Base-by-base conservation (phyloP, 2,329 filamentous ascomycete species). In the Venturia effusa region DNA sequence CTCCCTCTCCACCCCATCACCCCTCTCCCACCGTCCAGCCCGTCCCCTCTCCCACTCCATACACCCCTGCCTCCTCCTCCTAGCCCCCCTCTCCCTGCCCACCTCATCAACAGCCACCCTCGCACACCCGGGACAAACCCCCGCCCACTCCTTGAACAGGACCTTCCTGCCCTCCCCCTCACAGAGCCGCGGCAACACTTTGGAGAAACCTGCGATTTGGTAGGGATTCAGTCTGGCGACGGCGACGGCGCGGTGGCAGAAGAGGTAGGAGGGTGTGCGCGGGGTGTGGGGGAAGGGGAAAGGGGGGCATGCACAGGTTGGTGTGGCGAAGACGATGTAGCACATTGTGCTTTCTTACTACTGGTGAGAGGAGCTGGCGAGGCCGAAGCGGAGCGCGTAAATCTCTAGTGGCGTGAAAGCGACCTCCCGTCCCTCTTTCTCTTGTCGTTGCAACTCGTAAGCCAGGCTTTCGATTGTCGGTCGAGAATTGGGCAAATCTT, bases 241-340 rank as follows among this genome's bases (percentile, higher is more conserved):
- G 15, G 59, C 37, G 40, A 40, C 11, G 61, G 45, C 61, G 40
- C 43, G 41, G 41, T 37, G 41, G 45, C 61, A 62, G 45, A 54
- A 39, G 45, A 30, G 7, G 41, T 45, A 45, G 24, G 37, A 62
- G 24, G 61, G 30, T 5, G 51, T 34, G 13, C 15, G 10, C 6
- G 51, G 51, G 1, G 51, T 57, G 30, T 57, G 41, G 61, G 39
- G 41, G 11, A 54, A 24, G n/a, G 61, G 61, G 48, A 57, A 63
- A 32, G 61, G 61, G 3, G 61, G 32, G 43, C 61, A 63, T 13
- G 32, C 2, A 59, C 61, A 63, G 30, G 45, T 59, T 22, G 61
- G 61, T 15, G 19, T 34, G 24, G 48, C 61, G 40, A 63, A 59
- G 51, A 59, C 19, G 30, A 39, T 19, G 32, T 63, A 43, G 61